Conservation (phyloP, 805 yeast genomes). For the Ogataea pini region DNA sequence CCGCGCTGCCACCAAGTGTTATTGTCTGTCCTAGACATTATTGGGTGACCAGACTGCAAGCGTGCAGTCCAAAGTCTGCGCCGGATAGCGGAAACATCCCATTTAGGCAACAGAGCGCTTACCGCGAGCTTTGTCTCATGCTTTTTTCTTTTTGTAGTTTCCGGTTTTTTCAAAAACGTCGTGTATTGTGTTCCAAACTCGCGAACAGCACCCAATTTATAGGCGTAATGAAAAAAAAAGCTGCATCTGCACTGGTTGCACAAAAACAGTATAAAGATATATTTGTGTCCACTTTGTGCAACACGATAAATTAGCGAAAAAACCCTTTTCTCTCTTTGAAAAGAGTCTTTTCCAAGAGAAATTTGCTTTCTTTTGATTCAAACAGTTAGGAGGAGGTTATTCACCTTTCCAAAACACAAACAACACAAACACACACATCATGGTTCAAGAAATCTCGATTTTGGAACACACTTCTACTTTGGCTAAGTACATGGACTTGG, state of each 20-base stretch:
- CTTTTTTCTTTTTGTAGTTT: conserved; percentile 9
- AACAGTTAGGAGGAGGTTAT: background rate
- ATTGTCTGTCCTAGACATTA: background rate
- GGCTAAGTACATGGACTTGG: conserved; percentile 78
- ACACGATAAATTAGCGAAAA: background rate
- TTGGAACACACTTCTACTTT: conserved; percentile 76
- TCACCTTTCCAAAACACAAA: conserved; percentile 1
- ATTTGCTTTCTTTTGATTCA: conserved; percentile 5
- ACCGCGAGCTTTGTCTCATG: conserved; percentile 1
- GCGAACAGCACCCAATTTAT: conserved; percentile 13
- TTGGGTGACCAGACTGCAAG: conserved; percentile 6
- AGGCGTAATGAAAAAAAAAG: conserved; percentile 4
- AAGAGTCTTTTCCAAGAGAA: conserved; percentile 2
- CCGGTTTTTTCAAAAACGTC: conserved; percentile 8
- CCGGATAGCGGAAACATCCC: conserved; percentile 7
- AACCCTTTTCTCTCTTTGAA: background rate
- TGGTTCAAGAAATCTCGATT: conserved; percentile 33
- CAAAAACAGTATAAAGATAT: conserved; percentile 15
- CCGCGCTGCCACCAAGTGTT: background rate
- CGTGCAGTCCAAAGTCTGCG: background rate
- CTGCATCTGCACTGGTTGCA: conserved; percentile 3
- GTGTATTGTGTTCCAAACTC: conserved; percentile 7
- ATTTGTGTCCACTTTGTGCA: conserved; percentile 15
- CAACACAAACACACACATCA: conserved; percentile 9
- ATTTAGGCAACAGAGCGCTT: conserved; percentile 7